Evolutionary conservation across 768 basidiomycete species (phyloP), one percentile per base, ranked within the genome.

Genomic region (Boletus pseudo-olivaceus): DNA sequence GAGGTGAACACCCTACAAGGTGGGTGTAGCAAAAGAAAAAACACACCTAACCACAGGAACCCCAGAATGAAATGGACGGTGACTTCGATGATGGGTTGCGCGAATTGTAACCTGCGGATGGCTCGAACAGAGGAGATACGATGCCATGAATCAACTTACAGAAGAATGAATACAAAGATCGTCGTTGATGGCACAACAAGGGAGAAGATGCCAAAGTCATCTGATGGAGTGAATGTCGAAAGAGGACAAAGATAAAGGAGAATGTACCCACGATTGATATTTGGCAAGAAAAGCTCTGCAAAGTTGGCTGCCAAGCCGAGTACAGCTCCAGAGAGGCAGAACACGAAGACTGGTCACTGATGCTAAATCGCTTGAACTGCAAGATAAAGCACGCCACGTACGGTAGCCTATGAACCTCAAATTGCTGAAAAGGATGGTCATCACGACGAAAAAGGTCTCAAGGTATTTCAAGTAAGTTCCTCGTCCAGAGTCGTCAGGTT

Each of bases 271-370:
- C 90, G 75, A 65, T 84, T 82, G 26, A 84, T 67, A 43, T 75
- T 68, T 0, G 90, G 87, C 29, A 90, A 73, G 69, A 91, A 90
- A 42, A 84, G 66, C 46, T 54, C 76, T 1, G 84, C 87, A 60
- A 90, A 82, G 68, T 89, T 81, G 12, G 80, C 82, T 3, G 83
- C 75, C 23, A 92, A 67, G 10, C 90, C 90, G 5, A 92, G 78
- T 35, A 89, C 84, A 29, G 78, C 75, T 14, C 75, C 75, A 17
- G 72, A 67, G 54, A 78, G 65, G 47, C 74, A 53, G 40, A 78
- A 67, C 29, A 76, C 66, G 33, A 61, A 55, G 33, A 72, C 78
- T 79, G 61, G 39, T 23, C 51, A 45, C 49, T 35, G 53, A 58
- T 50, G 10, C 39, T 52, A 74, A 78, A 60, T 46, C 44, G 45